Conservation (phyloP, 305 asterid genomes). For the Striga hermonthica region DNA sequence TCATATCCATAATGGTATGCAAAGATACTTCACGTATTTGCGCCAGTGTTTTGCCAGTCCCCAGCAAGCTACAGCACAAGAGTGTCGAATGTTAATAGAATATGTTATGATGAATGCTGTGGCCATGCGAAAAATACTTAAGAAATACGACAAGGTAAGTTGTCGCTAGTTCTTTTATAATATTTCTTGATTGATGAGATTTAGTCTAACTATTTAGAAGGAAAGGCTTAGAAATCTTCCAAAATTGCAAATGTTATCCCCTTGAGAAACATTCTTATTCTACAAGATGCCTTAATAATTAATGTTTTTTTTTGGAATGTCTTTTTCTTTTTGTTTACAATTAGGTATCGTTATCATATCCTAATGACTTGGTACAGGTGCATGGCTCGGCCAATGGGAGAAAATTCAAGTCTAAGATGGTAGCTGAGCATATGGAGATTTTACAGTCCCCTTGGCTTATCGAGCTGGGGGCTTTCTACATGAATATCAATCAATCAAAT, state of each 20-base stretch:
- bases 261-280: too few species aligned
- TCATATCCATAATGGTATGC: constrained; percentile 56
- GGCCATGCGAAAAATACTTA: constrained; percentile 78
- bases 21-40: constrained; percentile 41
- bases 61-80: constrained; percentile 49
- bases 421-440: constrained; percentile 58
- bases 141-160: constrained; percentile 78
- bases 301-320: too few species aligned
- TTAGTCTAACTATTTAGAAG: neutral
- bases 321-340: too few species aligned
- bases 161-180: constrained; percentile 5
- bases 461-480: constrained; percentile 67
- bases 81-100: constrained; percentile 57
- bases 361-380: constrained; percentile 38
- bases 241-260: too few species aligned
- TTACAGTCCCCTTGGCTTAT: constrained; percentile 77
- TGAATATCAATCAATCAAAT: constrained; percentile 44
- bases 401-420: constrained; percentile 64
- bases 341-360: too few species aligned
- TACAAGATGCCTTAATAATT: too few species aligned
- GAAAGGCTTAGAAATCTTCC: too few species aligned
- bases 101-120: constrained; percentile 70
- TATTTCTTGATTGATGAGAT: neutral
- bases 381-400: constrained; percentile 67
- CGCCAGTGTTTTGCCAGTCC: constrained; percentile 53